Conservation (phyloP, 2,329 filamentous ascomycete species). For the Diplodia intermedia region DNA sequence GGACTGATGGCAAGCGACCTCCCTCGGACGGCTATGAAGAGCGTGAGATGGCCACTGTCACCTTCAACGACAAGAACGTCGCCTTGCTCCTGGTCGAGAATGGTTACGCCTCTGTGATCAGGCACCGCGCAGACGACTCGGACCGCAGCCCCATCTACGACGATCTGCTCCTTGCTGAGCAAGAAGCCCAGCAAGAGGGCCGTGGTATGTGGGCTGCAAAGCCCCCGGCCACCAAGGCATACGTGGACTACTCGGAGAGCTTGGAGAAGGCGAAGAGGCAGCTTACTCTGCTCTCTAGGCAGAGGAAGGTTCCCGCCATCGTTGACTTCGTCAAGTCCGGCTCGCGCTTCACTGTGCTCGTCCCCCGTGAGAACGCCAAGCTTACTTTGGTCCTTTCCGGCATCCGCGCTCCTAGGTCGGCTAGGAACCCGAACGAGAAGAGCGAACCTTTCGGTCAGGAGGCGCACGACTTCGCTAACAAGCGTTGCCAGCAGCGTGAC, state of each 20-base stretch:
- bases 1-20: slow-evolving; percentile 87
- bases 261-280: slow-evolving; percentile 96
- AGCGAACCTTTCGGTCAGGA: slow-evolving; percentile 95
- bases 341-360: slow-evolving; percentile 87
- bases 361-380: slow-evolving; percentile 92
- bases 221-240: slow-evolving; percentile 80
- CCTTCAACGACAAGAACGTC: slow-evolving; percentile 83
- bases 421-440: slow-evolving; percentile 77
- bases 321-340: slow-evolving; percentile 99
- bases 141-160: slow-evolving; percentile 96
- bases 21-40: slow-evolving; percentile 91
- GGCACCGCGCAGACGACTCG: slow-evolving; percentile 92
- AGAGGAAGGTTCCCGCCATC: slow-evolving; percentile 89
- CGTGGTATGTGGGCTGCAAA: slow-evolving; percentile 97
- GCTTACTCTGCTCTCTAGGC: slow-evolving; percentile 82
- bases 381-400: slow-evolving; percentile 93
- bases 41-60: slow-evolving; percentile 90
- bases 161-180: slow-evolving; percentile 79
- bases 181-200: slow-evolving; percentile 80
- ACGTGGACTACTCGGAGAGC: slow-evolving; percentile 88
- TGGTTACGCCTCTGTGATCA: slow-evolving; percentile 91
- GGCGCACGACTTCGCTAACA: slow-evolving; percentile 88
- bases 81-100: slow-evolving; percentile 86
- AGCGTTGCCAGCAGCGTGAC: slow-evolving; percentile 89
- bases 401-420: slow-evolving; percentile 87